phyloP scores from a whole-genome alignment of 176 grass and related monocot species.

The Hordeum vulgare region MorexV3_pseudomolecules_assembly NC_058523.1:281102455-281102954 shows the following conservation, averaged over 20 bases:
- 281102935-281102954: constrained; percentile 93
- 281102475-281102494: not conserved
- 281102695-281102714: not conserved
- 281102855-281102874: constrained; percentile 85
- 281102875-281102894: constrained; percentile 66
- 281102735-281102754: constrained; percentile 74
- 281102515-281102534: constrained; percentile 5
- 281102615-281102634: constrained; percentile 90
- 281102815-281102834: constrained; percentile 90
- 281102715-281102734: not conserved
- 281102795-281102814: constrained; percentile 81
- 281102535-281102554: constrained; percentile 93
- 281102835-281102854: constrained; percentile 86
- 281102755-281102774: constrained; percentile 93
- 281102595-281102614: constrained; percentile 94
- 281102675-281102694: not conserved
- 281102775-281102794: constrained; percentile 77
- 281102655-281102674: constrained; percentile 17
- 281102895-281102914: constrained; percentile 78
- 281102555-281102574: constrained; percentile 92
- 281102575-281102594: constrained; percentile 79
- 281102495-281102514: not conserved
- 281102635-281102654: constrained; percentile 75
- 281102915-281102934: constrained; percentile 83
- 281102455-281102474: constrained; percentile 1